Evolutionary conservation across 2,329 filamentous ascomycete species (phyloP).

Genomic region (Ilyonectria mors-panacis): DNA sequence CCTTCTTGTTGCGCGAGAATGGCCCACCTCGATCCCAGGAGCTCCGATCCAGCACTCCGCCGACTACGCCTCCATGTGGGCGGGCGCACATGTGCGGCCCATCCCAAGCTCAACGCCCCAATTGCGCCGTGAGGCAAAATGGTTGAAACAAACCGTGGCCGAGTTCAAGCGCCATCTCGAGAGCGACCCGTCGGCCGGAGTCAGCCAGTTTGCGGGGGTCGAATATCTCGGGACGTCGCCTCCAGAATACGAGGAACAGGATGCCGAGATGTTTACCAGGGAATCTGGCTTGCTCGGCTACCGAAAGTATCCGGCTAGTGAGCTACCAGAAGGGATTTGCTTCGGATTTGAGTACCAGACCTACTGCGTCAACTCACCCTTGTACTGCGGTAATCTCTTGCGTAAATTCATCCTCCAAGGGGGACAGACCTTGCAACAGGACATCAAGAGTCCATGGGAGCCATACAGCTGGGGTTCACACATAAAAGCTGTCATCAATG

Average conservation of each 20-base stretch:
- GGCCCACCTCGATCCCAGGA: slow-evolving; percentile 53
- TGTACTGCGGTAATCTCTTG: slow-evolving; percentile 62
- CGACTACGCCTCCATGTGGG: slow-evolving; percentile 71
- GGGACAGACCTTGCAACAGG: slow-evolving; percentile 46
- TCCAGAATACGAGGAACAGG: slow-evolving; percentile 54
- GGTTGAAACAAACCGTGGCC: slow-evolving; percentile 49
- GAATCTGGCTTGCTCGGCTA: slow-evolving; percentile 51
- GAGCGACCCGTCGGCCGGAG: slow-evolving; percentile 55
- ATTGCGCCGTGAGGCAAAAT: slow-evolving; percentile 50
- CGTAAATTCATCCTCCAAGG: slow-evolving; percentile 51
- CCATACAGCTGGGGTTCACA: slow-evolving; percentile 44
- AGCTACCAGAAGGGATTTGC: slow-evolving; percentile 60
- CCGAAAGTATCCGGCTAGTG: slow-evolving; percentile 47
- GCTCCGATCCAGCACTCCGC: slow-evolving; percentile 48
- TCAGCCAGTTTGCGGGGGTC: slow-evolving; percentile 64
- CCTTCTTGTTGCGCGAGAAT: slow-evolving; percentile 52
- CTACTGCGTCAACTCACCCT: slow-evolving; percentile 69
- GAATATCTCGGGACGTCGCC: slow-evolving; percentile 66
- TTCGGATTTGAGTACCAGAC: slow-evolving; percentile 68
- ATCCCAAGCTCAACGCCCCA: slow-evolving; percentile 58
- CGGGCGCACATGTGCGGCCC: slow-evolving; percentile 69
- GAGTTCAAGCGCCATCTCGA: slow-evolving; percentile 44
- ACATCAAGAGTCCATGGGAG: slow-evolving; percentile 52
- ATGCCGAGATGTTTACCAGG: slow-evolving; percentile 42
- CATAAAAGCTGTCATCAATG: slow-evolving; percentile 51